These are phyloP conservation scores for Rubia balearica DNA, from an alignment of 305 asterid genomes.

Conservation along the genomic window DNA sequence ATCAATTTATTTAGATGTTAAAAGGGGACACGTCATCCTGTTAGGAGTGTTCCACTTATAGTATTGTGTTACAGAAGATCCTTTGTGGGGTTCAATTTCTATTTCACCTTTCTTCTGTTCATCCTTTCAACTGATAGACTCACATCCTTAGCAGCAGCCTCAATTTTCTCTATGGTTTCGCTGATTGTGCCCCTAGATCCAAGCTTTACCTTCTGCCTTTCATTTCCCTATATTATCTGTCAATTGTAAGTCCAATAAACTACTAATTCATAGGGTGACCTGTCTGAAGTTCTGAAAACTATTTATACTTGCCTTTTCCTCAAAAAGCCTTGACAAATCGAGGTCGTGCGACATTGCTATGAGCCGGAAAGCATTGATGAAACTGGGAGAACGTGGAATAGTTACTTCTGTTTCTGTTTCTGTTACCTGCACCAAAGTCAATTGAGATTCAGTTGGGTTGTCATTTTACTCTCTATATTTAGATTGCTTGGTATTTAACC, in stretches of 20 bases:
- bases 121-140: constrained; percentile 22
- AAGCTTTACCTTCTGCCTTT: constrained; percentile 23
- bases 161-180: constrained; percentile 24
- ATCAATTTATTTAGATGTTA: background rate
- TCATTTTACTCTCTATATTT: background rate
- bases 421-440: constrained; percentile 12
- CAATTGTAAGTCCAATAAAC: background rate
- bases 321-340: constrained; percentile 25
- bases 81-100: background rate
- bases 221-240: constrained; percentile 14
- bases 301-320: constrained; percentile 20
- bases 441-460: background rate
- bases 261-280: background rate
- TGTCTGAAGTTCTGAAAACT: background rate
- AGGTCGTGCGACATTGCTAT: constrained; percentile 31
- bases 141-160: constrained; percentile 24
- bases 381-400: constrained; percentile 8
- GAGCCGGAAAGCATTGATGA: constrained; percentile 30
- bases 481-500: background rate
- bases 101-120: constrained; percentile 22
- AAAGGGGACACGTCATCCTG: background rate
- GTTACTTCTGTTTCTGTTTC: constrained; percentile 17
- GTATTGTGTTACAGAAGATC: background rate
- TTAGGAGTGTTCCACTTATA: background rate
- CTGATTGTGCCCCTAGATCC: constrained; percentile 22